A percentile compares a stretch with the other conserved stretches of the same genome.
Evolutionary conservation across 169 alveolate genomes (phyloP).

Genomic region (Cryptosporidium tyzzeri): DNA sequence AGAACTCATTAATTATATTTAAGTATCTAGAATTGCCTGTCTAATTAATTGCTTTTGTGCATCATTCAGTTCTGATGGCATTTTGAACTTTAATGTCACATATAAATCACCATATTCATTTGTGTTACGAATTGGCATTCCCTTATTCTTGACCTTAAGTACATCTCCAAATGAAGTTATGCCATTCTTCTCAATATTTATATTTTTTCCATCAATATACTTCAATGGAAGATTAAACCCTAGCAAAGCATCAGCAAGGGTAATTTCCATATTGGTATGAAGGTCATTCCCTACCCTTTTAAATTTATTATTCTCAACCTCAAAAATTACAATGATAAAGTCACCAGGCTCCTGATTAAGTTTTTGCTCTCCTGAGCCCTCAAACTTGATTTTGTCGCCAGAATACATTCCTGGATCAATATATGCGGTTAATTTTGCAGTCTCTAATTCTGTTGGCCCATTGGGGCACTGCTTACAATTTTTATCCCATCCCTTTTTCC

Average conservation of each 20-base stretch:
- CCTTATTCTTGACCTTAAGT: constrained; percentile 81
- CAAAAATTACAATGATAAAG: constrained; percentile 81
- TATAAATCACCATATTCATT: constrained; percentile 83
- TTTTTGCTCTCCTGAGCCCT: constrained; percentile 86
- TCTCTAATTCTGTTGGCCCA: constrained; percentile 81
- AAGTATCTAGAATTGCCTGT: constrained; percentile 77
- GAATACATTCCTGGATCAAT: constrained; percentile 81
- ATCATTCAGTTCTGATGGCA: constrained; percentile 81
- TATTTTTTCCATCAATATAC: constrained; percentile 82
- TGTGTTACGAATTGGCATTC: constrained; percentile 84
- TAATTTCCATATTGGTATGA: constrained; percentile 82
- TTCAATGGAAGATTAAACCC: constrained; percentile 84
- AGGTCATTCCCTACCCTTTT: constrained; percentile 86
- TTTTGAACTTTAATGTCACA: constrained; percentile 81
- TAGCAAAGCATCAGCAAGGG: constrained; percentile 84
- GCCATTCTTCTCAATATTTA: constrained; percentile 80
- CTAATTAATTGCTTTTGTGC: constrained; percentile 79
- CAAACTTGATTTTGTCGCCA: constrained; percentile 84
- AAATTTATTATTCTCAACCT: constrained; percentile 79
- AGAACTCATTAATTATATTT: constrained; percentile 31
- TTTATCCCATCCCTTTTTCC: constrained; percentile 86
- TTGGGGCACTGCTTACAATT: constrained; percentile 85
- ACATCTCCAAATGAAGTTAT: constrained; percentile 85
- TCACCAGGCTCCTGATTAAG: constrained; percentile 86
- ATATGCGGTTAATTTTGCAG: constrained; percentile 75